These are phyloP conservation scores for Sporisorium scitamineum DNA, from an alignment of 1,284 basidiomycete genomes.

Conservation along the genomic window DNA sequence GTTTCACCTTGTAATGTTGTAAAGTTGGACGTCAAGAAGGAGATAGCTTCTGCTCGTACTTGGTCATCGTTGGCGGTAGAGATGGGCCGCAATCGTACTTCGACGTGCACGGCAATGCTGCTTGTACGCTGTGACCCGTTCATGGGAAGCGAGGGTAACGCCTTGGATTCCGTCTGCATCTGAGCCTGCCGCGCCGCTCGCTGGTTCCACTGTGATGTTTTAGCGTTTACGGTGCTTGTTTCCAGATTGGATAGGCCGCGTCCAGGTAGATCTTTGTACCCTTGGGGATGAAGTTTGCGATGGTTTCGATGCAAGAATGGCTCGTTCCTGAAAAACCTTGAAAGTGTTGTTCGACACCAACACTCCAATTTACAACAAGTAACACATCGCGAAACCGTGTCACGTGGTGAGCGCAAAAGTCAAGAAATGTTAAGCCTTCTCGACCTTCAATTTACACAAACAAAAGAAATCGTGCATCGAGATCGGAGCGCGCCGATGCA, in stretches of 20 bases:
- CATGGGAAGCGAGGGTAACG: slow-evolving; percentile 3
- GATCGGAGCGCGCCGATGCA: not conserved
- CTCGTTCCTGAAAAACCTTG: not conserved
- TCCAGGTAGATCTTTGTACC: not conserved
- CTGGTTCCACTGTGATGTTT: not conserved
- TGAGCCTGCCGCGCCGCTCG: not conserved
- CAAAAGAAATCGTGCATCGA: not conserved
- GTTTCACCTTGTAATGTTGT: slow-evolving; percentile 75
- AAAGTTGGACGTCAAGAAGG: slow-evolving; percentile 16
- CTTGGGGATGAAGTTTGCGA: not conserved
- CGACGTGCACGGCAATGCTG: slow-evolving; percentile 34
- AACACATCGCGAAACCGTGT: slow-evolving; percentile 3
- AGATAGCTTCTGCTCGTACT: slow-evolving; percentile 8
- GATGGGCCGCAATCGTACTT: slow-evolving; percentile 29
- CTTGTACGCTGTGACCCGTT: not conserved
- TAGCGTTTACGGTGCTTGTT: not conserved
- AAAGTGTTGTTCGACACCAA: slow-evolving; percentile 2
- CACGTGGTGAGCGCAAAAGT: not conserved
- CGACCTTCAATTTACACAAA: too few species aligned
- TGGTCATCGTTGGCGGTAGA: slow-evolving; percentile 30
- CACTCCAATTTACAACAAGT: not conserved
- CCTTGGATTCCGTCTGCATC: slow-evolving; percentile 20
- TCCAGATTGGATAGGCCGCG: not conserved
- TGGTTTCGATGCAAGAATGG: not conserved
- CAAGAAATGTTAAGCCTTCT: not conserved